Percentiles rank a stretch among this genome's conserved stretches.
Evolutionary conservation across 331 rosid species (phyloP).

Genomic region (Acacia pycnantha): DNA sequence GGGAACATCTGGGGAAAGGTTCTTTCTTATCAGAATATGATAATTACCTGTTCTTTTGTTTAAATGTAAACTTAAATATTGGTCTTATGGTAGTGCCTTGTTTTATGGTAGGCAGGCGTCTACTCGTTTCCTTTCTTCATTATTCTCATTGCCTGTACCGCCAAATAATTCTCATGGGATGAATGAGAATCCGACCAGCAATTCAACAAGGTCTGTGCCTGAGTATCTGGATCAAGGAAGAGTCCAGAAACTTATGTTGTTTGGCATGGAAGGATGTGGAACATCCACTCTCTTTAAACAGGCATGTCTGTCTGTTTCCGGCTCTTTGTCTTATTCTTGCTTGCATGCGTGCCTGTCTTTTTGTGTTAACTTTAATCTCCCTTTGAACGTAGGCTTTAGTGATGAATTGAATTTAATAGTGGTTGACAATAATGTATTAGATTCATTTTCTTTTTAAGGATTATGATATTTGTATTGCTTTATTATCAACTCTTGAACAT

Average conservation of each 20-base stretch:
- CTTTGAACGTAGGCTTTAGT: neutral
- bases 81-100: conserved; percentile 47
- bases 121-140: conserved; percentile 80
- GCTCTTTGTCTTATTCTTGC: conserved; percentile 11
- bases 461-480: conserved; percentile 13
- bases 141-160: conserved; percentile 84
- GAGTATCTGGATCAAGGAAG: conserved; percentile 74
- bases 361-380: conserved; percentile 12
- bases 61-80: conserved; percentile 26
- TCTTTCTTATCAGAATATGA: conserved; percentile 62
- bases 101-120: conserved; percentile 95
- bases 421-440: neutral
- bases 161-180: conserved; percentile 55
- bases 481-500: neutral
- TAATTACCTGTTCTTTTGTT: conserved; percentile 32
- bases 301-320: conserved; percentile 41
- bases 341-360: neutral
- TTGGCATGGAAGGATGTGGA: conserved; percentile 92
- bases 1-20: conserved; percentile 99
- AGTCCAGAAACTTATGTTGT: conserved; percentile 80
- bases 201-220: conserved; percentile 69
- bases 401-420: conserved; percentile 17
- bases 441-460: conserved; percentile 3
- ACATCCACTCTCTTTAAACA: conserved; percentile 89
- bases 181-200: conserved; percentile 49